Evolutionary conservation across 345 rosid genomes (phyloP), one percentile per base, ranked within the genome.

Genomic region (Angophora floribunda): DNA sequence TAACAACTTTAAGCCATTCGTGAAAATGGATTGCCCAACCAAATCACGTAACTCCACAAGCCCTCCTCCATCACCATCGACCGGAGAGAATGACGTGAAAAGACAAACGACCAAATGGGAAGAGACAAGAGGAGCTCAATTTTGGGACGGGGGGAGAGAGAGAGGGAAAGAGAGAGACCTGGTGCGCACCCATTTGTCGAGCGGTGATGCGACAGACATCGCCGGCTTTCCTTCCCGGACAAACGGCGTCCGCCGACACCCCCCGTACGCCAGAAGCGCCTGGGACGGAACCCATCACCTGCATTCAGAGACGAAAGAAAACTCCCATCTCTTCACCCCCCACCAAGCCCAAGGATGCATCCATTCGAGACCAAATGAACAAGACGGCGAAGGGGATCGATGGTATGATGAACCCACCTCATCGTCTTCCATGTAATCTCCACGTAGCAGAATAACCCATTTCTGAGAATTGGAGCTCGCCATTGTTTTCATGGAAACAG

Each of bases 181-280:
- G 97, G 90, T 97, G 95, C 61, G 90, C 90, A 86, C 89, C 70
- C 51, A 52, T n/a, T 61, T 94, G 90, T 45, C 94, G 97, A 92
- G 96, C 89, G 26, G 94, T 90, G 49, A 98, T 96, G 88, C 95
- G 96, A 93, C 99, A 96, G 88, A 92, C 67, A 78, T 96, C 97
- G 84, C 97, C 96, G n/a, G 98, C 89, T 85, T 95, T 96, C 90
- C 95, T 96, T 1, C 97, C 97, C 26, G 98, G 97, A 87, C 99
- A 96, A 47, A 91, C 44, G 99, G 98, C 41, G 41, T 36, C 41
- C 41, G 41, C 41, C 41, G 41, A 36, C 41, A 36, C 41, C 41
- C 41, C 41, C 41, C 41, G 41, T 36, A 36, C 41, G 41, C 41
- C 41, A 36, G 41, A 36, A 4, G 41, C 41, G 41, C 2, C 41